phyloP scores from a whole-genome alignment of 129 eudicot species.

The Apium graveolens region DNA sequence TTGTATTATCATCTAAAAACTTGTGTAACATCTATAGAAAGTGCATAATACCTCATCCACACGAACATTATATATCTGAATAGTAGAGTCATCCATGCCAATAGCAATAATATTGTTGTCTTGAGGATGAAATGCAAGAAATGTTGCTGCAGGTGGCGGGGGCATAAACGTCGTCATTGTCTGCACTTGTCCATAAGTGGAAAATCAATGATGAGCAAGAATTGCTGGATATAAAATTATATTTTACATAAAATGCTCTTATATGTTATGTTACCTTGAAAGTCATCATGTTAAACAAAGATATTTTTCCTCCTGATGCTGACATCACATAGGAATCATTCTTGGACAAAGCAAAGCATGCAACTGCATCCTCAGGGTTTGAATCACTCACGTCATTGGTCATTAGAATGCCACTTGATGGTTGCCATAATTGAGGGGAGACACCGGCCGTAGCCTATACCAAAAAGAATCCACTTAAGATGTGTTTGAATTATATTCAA shows the following conservation, averaged over 20 bases:
- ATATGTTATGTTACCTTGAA: slow-evolving; percentile 57
- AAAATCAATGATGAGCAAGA: slow-evolving; percentile 6
- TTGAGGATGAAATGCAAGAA: slow-evolving; percentile 39
- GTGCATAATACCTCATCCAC: slow-evolving; percentile 32
- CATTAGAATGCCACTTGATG: slow-evolving; percentile 83
- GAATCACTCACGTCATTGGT: slow-evolving; percentile 56
- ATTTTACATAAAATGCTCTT: background rate
- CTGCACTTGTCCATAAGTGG: slow-evolving; percentile 30
- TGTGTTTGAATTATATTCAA: background rate
- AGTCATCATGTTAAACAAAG: slow-evolving; percentile 91
- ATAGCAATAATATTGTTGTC: slow-evolving; percentile 35
- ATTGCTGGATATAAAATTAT: background rate
- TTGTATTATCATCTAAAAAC: background rate
- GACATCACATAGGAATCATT: slow-evolving; percentile 88
- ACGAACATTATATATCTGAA: slow-evolving; percentile 43
- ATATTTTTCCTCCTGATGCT: slow-evolving; percentile 87
- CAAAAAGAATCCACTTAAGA: slow-evolving; percentile 5
- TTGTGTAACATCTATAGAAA: background rate
- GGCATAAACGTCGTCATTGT: slow-evolving; percentile 36
- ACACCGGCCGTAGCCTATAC: slow-evolving; percentile 69
- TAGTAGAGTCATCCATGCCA: slow-evolving; percentile 35
- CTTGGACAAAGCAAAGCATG: slow-evolving; percentile 91
- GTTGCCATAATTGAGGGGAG: slow-evolving; percentile 91
- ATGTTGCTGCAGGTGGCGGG: slow-evolving; percentile 36
- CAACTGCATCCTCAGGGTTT: slow-evolving; percentile 76